Base-by-base conservation (phyloP, 225 moss, liverwort and hornwort genomes). In the Marchantia paleacea region DNA sequence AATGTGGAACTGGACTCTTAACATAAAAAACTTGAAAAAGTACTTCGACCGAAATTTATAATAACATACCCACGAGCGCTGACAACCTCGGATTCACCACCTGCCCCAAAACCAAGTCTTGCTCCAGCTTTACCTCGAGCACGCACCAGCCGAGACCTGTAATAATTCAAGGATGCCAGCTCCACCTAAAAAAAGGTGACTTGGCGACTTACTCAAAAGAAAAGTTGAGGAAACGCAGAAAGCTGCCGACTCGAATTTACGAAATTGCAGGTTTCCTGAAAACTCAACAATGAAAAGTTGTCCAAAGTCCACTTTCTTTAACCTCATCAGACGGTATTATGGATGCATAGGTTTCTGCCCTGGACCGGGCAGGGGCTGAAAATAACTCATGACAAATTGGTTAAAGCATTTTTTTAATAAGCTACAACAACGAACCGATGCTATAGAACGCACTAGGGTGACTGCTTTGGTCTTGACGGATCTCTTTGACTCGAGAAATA, bases 51-150 rank as follows among this genome's bases (percentile, higher is more conserved):
- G 13, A 68, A 52, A 83, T 72, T 26, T 74, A 25, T 55, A 22
- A 22, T 22, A 12, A 79, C 81, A 47, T 94, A 94, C 94, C 96
- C 96, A 84, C 96, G 96, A 85, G 96, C 96, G 87, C 96, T 96
- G 54, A 96, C 96, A 84, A 96, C 96, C 87, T 96, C 84, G 54
- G 91, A 90, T 82, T 89, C 93, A 72, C 91, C 89, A 79, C 88
- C 91, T 58, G 76, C 80, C 83, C 96, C 96, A 82, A 96, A 96
- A 49, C 96, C 92, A 86, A 92, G 92, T 61, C 96, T 91, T 80
- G 80, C 69, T 81, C 96, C 96, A 75, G 83, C 86, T 84, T 86
- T 91, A 28, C 93, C 93, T 30, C 88, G 89, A 64, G 87, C 85
- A 52, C 96, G 96, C 76, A 96, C 96, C 11, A 96, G 81, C 78